Evolutionary conservation across 106 monocot species (phyloP).

Genomic region (Phalaenopsis equestris): DNA sequence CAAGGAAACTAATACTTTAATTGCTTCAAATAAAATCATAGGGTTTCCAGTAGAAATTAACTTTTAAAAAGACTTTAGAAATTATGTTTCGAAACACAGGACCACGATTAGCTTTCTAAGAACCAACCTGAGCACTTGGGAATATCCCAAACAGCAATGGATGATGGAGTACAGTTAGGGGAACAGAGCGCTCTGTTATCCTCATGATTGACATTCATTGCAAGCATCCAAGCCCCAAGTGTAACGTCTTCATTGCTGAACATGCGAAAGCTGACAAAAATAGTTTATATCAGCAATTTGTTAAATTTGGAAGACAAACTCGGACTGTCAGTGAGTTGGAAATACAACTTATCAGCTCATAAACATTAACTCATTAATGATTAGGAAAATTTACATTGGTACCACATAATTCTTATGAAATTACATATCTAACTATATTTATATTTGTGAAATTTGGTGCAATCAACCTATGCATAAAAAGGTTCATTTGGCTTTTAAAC

Average conservation of each 20-base stretch:
- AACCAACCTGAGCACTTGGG: constrained; percentile 88
- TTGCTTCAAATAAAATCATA: background rate
- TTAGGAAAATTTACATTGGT: too few species aligned
- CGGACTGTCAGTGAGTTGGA: background rate
- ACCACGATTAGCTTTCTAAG: background rate
- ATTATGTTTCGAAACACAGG: background rate
- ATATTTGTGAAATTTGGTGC: too few species aligned
- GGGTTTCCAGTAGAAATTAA: background rate
- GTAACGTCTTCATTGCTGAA: constrained; percentile 98
- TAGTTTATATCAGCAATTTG: background rate
- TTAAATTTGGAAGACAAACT: background rate
- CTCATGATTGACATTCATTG: constrained; percentile 99
- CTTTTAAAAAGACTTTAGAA: background rate
- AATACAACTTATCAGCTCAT: background rate
- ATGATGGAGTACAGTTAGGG: constrained; percentile 57
- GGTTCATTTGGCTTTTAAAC: too few species aligned
- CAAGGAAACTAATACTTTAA: background rate
- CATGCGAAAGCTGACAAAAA: constrained; percentile 78
- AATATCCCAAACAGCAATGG: constrained; percentile 98
- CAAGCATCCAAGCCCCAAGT: constrained; percentile 91
- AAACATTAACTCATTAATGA: background rate
- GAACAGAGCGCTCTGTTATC: constrained; percentile 50
- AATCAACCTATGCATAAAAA: too few species aligned
- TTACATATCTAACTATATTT: too few species aligned
- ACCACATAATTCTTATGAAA: too few species aligned